Conservation (phyloP, 2,329 filamentous ascomycete species). For the Ceratocystis ficicola region DNA sequence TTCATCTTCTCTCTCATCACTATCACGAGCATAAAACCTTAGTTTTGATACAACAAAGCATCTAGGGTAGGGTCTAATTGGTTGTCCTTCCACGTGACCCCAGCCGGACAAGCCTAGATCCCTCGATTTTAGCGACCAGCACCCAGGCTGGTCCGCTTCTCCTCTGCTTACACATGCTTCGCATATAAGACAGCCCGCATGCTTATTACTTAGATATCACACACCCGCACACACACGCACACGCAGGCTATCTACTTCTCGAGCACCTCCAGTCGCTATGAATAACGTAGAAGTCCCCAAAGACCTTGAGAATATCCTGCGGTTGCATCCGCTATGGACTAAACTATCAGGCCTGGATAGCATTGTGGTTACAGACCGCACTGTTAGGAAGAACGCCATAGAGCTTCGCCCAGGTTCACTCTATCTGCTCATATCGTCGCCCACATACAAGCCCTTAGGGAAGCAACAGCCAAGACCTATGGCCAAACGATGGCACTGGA, state of each 20-base stretch:
- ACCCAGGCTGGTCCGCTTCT: not conserved
- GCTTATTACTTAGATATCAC: no score
- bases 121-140: not conserved
- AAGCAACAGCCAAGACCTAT: slow-evolving; percentile 16
- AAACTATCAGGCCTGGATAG: not conserved
- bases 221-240: not conserved
- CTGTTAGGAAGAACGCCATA: not conserved
- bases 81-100: not conserved
- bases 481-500: slow-evolving; percentile 21
- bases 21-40: not conserved
- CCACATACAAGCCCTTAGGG: slow-evolving; percentile 20
- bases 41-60: no score
- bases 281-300: not conserved
- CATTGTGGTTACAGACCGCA: not conserved
- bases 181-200: not conserved
- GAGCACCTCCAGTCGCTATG: not conserved
- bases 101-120: not conserved
- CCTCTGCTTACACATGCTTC: not conserved
- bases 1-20: no score
- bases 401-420: slow-evolving; percentile 3
- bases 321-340: not conserved
- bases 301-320: not conserved
- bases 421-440: slow-evolving; percentile 19
- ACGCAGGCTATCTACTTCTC: not conserved
- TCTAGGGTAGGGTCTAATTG: not conserved